Evolutionary conservation across 2,329 filamentous ascomycete genomes (phyloP), one percentile per base, ranked within the genome.

Genomic region (Whalleya microplaca): DNA sequence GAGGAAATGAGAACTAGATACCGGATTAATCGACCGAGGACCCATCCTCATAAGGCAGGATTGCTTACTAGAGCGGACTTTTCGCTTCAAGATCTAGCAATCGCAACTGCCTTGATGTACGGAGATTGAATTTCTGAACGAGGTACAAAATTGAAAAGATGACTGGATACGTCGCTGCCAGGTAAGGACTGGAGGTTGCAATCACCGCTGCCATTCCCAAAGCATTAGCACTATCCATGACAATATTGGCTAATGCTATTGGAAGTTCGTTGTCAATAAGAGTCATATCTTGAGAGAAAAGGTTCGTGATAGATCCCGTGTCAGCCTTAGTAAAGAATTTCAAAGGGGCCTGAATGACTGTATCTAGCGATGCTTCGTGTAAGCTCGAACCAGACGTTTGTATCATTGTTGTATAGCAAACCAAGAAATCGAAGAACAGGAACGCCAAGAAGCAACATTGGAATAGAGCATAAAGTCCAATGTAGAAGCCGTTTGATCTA

Each of bases 11-110:
- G 70, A 69, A 37, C 68, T 70, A 37, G 9, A 41, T 37, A 1
- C 46, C 37, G 5, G 9, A 4, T 55, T 27, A 48, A 49, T 54
- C 10, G 54, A 50, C 41, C n/a, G 8, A 14, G 19, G 45, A 19
- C 12, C 7, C 48, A 41, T 19, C 7, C 16, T 19, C 14, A 1
- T 37, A 7, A 19, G 20, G 20, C 10, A 12, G 16, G 14, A 12
- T n/a, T 14, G 59, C 72, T 1, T 77, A 78, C 67, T 78, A 81
- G 1, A 83, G 68, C 1, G 78, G 79, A 0, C 77, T 75, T 45
- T 81, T 80, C 1, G 76, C 73, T 63, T 83, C 80, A 7, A 83
- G 70, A 41, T 83, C 80, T 40, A 84, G 64, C 42, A 80, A 71
- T 55, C 80, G 75, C 7, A 84, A 64, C 61, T 83, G 81, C 3